Evolutionary conservation across 2,329 filamentous ascomycete species (phyloP).

Genomic region (Colletotrichum shisoi): DNA sequence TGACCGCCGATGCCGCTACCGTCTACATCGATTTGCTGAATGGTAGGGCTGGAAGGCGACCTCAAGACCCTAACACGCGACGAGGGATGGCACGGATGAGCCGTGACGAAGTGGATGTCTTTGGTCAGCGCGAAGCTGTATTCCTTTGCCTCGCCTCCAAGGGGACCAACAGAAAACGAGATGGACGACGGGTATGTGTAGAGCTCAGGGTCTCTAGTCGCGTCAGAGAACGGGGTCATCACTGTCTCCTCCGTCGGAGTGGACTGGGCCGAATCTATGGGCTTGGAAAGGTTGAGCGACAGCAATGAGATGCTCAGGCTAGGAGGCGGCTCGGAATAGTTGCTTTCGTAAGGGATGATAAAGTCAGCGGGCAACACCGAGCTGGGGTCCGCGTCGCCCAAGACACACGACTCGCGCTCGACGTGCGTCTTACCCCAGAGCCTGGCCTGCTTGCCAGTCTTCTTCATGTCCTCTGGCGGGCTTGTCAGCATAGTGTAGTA

Average conservation of each 20-base stretch:
- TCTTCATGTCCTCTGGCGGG: conserved; percentile 57
- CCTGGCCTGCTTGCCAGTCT: conserved; percentile 63
- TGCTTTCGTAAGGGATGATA: conserved; percentile 66
- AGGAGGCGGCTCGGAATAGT: conserved; percentile 58
- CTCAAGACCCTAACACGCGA: conserved; percentile 65
- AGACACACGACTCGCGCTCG: conserved; percentile 67
- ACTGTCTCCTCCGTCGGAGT: conserved; percentile 55
- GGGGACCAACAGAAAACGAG: conserved; percentile 51
- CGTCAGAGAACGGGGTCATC: conserved; percentile 51
- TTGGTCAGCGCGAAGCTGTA: conserved; percentile 59
- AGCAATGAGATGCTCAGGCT: conserved; percentile 59
- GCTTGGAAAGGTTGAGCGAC: conserved; percentile 58
- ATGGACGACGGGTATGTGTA: conserved; percentile 53
- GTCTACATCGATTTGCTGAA: conserved; percentile 64
- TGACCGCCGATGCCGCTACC: conserved; percentile 55
- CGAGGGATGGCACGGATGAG: conserved; percentile 69
- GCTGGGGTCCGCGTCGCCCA: conserved; percentile 64
- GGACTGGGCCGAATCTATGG: conserved; percentile 55
- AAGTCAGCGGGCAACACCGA: conserved; percentile 69
- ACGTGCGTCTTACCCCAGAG: conserved; percentile 68
- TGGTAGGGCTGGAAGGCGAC: conserved; percentile 66
- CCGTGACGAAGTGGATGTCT: conserved; percentile 71
- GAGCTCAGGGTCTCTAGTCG: conserved; percentile 45
- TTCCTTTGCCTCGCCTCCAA: conserved; percentile 53
- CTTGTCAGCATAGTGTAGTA: conserved; percentile 28